Evolutionary conservation across 2,329 filamentous ascomycete species (phyloP), one percentile per base, ranked within the genome.

Genomic region (Clonostachys sp.): DNA sequence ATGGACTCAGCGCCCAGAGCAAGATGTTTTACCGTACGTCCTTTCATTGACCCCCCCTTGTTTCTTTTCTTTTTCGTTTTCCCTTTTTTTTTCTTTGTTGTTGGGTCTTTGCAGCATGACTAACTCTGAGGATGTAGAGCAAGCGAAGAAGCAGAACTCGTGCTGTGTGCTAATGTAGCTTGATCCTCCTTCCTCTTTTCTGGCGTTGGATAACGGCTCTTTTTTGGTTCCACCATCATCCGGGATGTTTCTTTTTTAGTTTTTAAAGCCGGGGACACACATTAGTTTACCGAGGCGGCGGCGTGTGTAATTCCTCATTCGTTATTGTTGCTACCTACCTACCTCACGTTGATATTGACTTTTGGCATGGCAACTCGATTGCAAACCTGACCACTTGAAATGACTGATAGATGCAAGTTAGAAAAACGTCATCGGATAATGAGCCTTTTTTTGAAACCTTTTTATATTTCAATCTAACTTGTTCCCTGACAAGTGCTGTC

Each of bases 1-100:
- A 96, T 59, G 89, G 86, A 12, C 70, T 99, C 61, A 95, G 89
- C 69, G 81, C 83, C 44, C 88, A 94, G 76, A 96, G 90, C 73
- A 97, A 96, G 80, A 92, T 95, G 87, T 99, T 99, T 68, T 97
- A 97, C 68, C 90, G 86, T 86, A 68, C 59, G 34, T 36, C 43
- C 35, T 10, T 36, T 7, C 24, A 18, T 17, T n/a, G n/a, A 33
- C 14, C 33, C 14, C 5, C 12, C 34, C n/a, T n/a, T n/a, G n/a
- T n/a, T n/a, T n/a, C n/a, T n/a, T n/a, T n/a, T n/a, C n/a, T n/a
- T n/a, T n/a, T n/a, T n/a, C n/a, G n/a, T n/a, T n/a, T n/a, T n/a
- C n/a, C n/a, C n/a, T n/a, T n/a, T n/a, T n/a, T n/a, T n/a, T n/a
- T n/a, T n/a, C n/a, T n/a, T 16, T 35, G 1, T 13, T 45, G 35